phyloP scores from a whole-genome alignment of 352 stramenopile genomes.

The Globisporangium apiculatum region DNA sequence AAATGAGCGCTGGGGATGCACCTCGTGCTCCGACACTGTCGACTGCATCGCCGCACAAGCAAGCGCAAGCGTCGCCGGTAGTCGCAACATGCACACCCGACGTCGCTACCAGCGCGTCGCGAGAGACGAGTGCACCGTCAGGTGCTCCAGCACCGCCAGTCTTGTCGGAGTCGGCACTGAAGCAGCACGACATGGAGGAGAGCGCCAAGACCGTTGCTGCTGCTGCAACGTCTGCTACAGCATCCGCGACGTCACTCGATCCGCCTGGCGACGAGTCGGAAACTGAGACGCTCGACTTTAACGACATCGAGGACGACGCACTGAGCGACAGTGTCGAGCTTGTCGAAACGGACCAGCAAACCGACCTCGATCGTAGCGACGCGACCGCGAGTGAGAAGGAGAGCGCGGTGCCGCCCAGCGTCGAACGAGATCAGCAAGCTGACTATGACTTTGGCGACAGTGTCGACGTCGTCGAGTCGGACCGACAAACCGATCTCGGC shows the following conservation, averaged over 20 bases:
- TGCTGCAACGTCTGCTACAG: no score
- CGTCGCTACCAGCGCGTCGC: no score
- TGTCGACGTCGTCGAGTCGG: neutral
- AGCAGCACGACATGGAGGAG: neutral
- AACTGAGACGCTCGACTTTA: conserved; percentile 8
- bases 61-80: neutral
- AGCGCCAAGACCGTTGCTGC: neutral
- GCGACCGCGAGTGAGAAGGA: neutral
- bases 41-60: neutral
- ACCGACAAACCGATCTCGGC: conserved; percentile 7
- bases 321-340: neutral
- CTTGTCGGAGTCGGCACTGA: conserved; percentile 2
- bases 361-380: no score
- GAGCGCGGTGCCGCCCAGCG: no score
- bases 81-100: neutral
- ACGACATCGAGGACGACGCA: conserved; percentile 3
- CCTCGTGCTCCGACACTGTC: neutral
- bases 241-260: no score
- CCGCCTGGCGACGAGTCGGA: conserved; percentile 5
- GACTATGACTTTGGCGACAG: no score
- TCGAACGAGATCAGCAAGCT: no score
- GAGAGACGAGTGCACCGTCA: no score
- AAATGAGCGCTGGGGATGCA: no score
- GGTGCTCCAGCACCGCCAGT: neutral
- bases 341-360: no score